Conservation (phyloP, 441 rosid genomes). For the Pelargonium citronellum region DNA sequence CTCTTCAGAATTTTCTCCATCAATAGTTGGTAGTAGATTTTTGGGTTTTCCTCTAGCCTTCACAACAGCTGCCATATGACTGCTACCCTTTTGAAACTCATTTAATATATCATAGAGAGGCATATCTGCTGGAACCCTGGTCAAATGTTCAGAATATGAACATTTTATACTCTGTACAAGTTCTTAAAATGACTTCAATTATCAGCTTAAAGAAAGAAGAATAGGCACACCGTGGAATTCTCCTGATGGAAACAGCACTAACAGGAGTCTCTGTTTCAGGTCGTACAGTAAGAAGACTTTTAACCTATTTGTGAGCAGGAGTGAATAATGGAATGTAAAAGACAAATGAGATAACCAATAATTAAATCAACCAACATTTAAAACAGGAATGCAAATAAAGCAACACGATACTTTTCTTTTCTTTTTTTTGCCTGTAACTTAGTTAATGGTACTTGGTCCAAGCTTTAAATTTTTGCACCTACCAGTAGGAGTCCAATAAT, state of each 20-base stretch:
- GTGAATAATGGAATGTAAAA: no score
- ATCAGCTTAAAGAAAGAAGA: background rate
- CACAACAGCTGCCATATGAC: slow-evolving; percentile 99
- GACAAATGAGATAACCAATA: no score
- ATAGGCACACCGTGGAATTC: slow-evolving; percentile 66
- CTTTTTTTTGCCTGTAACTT: no score
- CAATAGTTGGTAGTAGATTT: slow-evolving; percentile 30
- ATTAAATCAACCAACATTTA: no score
- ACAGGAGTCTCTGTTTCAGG: slow-evolving; percentile 97
- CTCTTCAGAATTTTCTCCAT: slow-evolving; percentile 41
- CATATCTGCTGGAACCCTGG: slow-evolving; percentile 90
- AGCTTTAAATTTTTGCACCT: slow-evolving; percentile 19
- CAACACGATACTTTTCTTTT: no score
- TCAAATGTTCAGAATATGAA: slow-evolving; percentile 12
- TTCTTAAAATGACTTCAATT: no score
- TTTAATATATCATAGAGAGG: slow-evolving; percentile 85
- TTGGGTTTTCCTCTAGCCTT: slow-evolving; percentile 57
- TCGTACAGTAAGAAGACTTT: slow-evolving; percentile 88
- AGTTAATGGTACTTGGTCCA: no score
- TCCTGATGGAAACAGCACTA: slow-evolving; percentile 84
- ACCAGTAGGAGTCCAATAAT: slow-evolving; percentile 92
- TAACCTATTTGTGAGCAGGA: slow-evolving; percentile 35
- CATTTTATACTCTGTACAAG: background rate
- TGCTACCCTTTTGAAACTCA: slow-evolving; percentile 96
- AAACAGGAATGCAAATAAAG: no score